These are phyloP conservation scores for Vicia faba DNA, from an alignment of 306 rosid species.

Conservation along the genomic window DNA sequence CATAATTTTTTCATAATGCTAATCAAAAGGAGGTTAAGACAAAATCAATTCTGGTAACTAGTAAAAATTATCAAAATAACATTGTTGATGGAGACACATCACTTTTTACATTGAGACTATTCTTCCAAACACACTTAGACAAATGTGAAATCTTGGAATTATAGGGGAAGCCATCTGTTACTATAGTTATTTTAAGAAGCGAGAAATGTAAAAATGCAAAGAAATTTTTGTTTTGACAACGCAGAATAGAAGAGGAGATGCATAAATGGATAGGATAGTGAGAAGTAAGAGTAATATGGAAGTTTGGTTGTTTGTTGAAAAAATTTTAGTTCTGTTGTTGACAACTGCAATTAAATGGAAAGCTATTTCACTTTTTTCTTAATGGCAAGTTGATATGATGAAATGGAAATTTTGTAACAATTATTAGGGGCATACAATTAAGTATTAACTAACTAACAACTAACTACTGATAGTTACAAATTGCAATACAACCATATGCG, in stretches of 20 bases:
- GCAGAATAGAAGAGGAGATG: constrained; percentile 12
- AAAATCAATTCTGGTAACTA: background rate
- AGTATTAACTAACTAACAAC: background rate
- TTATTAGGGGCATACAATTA: background rate
- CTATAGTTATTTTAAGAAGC: background rate
- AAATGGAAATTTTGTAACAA: background rate
- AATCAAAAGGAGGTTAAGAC: background rate
- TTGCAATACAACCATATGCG: background rate
- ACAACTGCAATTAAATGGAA: constrained; percentile 22
- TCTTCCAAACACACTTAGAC: background rate
- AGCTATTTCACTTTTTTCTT: constrained; percentile 9
- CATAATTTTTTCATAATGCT: background rate
- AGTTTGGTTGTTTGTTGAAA: background rate
- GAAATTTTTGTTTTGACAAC: background rate
- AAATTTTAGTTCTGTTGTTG: background rate
- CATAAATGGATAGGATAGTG: constrained; percentile 8
- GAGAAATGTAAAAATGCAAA: constrained; percentile 1
- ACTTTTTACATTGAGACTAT: background rate
- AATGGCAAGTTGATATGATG: background rate
- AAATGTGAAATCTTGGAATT: background rate
- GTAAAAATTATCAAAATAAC: background rate
- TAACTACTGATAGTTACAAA: background rate
- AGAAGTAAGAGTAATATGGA: constrained; percentile 3
- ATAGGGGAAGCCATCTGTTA: background rate
- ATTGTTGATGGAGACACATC: background rate